A percentile compares a stretch with the other conserved stretches of the same genome.
These are phyloP conservation scores for Neospora caninum DNA, from an alignment of 169 alveolate species.

Conservation along the genomic window DNA sequence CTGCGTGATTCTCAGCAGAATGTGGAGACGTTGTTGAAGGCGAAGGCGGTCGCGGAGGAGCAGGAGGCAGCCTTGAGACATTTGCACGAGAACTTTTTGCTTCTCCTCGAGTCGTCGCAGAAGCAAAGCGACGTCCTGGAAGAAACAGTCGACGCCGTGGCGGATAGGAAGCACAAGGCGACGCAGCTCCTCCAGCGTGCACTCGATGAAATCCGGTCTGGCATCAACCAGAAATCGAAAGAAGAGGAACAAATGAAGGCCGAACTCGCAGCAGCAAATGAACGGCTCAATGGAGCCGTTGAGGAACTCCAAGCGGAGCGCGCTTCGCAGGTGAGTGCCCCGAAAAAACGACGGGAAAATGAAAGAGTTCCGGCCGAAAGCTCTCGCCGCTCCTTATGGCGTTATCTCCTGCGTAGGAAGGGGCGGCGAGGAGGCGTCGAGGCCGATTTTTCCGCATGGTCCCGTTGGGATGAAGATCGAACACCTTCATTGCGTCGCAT, in stretches of 20 bases:
- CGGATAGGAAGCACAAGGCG: background rate
- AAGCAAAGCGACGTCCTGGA: background rate
- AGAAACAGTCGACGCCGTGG: background rate
- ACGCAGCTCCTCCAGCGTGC: constrained; percentile 24
- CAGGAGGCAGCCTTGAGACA: background rate
- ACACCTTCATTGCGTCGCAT: no score
- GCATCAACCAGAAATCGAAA: background rate
- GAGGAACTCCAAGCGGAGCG: background rate
- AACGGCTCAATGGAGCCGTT: background rate
- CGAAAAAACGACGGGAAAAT: no score
- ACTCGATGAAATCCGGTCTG: background rate
- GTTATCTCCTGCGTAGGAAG: no score
- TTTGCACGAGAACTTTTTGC: background rate
- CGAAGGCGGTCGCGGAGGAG: background rate
- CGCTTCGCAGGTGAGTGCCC: background rate
- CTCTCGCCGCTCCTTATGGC: no score
- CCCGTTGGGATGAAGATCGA: no score
- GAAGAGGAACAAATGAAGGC: background rate
- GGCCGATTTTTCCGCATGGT: no score
- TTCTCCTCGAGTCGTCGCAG: constrained; percentile 7
- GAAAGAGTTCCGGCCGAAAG: no score
- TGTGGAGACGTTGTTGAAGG: background rate
- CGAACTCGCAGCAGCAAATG: background rate
- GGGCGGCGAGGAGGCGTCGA: no score
- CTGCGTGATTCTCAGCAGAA: background rate